phyloP scores from a whole-genome alignment of 352 stramenopile species.

The Pythium insidiosum region DNA sequence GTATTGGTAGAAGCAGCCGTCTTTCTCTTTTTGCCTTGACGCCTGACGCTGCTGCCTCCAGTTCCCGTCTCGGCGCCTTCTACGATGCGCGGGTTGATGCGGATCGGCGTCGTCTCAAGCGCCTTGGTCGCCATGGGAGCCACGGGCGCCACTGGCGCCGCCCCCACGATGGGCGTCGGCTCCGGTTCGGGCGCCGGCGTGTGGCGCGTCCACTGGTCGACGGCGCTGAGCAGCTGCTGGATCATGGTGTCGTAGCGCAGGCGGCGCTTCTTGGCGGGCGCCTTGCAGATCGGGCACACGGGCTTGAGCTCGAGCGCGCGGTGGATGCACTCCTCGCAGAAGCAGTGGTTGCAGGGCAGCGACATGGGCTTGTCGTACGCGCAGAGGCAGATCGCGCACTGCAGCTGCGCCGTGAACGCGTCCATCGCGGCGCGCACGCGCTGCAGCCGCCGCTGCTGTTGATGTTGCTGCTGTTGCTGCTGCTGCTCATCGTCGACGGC shows the following conservation, averaged over 20 bases:
- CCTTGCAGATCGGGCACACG: conserved; percentile 80
- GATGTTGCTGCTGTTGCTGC: too few species aligned
- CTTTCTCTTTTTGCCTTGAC: too few species aligned
- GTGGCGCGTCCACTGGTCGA: conserved; percentile 29
- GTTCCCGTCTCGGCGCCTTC: too few species aligned
- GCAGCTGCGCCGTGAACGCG: conserved; percentile 59
- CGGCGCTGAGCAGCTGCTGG: conserved; percentile 54
- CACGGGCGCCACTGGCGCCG: not conserved
- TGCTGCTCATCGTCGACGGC: not conserved
- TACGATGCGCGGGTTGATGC: conserved; percentile 16
- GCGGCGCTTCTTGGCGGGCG: conserved; percentile 65
- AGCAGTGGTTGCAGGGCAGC: conserved; percentile 83
- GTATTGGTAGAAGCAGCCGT: too few species aligned
- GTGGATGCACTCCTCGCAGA: conserved; percentile 85
- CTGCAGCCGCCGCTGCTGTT: conserved; percentile 22
- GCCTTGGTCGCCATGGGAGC: not conserved
- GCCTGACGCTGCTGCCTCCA: too few species aligned
- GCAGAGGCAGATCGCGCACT: conserved; percentile 82
- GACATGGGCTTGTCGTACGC: conserved; percentile 59
- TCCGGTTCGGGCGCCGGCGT: conserved; percentile 1
- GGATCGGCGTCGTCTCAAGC: conserved; percentile 5
- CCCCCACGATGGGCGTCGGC: not conserved
- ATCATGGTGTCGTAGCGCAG: conserved; percentile 74
- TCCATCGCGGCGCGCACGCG: conserved; percentile 53
- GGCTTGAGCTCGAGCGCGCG: conserved; percentile 71